phyloP scores from a whole-genome alignment of 495 filamentous ascomycete genomes.

The Ascobolus immersus region DNA sequence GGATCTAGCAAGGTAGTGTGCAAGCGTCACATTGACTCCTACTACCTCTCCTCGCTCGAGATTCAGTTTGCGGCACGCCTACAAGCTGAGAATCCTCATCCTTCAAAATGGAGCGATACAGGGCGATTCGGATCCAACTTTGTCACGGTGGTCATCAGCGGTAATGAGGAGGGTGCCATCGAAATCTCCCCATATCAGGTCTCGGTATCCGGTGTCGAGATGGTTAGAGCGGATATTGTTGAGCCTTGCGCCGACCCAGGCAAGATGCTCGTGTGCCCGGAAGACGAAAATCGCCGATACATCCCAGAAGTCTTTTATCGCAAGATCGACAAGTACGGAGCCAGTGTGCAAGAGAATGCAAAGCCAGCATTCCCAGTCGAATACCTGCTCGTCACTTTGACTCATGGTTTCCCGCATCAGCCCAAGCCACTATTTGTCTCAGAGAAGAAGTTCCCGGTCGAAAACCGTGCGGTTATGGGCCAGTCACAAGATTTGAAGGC shows the following conservation, averaged over 20 bases:
- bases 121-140: constrained; percentile 89
- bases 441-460: constrained; percentile 48
- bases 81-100: constrained; percentile 67
- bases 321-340: constrained; percentile 84
- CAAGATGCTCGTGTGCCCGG: constrained; percentile 82
- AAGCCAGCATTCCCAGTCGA: constrained; percentile 92
- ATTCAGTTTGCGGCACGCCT: constrained; percentile 67
- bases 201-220: constrained; percentile 82
- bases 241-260: constrained; percentile 81
- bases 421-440: constrained; percentile 42
- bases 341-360: constrained; percentile 86
- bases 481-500: constrained; percentile 48
- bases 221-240: constrained; percentile 84
- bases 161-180: constrained; percentile 73
- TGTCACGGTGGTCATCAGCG: constrained; percentile 82
- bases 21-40: constrained; percentile 89
- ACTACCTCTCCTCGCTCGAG: constrained; percentile 79
- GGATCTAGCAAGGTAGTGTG: constrained; percentile 68
- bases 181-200: constrained; percentile 79
- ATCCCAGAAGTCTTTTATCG: constrained; percentile 96
- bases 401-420: constrained; percentile 77
- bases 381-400: constrained; percentile 84
- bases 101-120: constrained; percentile 90
- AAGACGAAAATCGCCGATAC: constrained; percentile 67
- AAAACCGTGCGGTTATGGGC: constrained; percentile 66